phyloP scores from a whole-genome alignment of 2,329 filamentous ascomycete species.

The Decorospora gaudefroyi region DNA sequence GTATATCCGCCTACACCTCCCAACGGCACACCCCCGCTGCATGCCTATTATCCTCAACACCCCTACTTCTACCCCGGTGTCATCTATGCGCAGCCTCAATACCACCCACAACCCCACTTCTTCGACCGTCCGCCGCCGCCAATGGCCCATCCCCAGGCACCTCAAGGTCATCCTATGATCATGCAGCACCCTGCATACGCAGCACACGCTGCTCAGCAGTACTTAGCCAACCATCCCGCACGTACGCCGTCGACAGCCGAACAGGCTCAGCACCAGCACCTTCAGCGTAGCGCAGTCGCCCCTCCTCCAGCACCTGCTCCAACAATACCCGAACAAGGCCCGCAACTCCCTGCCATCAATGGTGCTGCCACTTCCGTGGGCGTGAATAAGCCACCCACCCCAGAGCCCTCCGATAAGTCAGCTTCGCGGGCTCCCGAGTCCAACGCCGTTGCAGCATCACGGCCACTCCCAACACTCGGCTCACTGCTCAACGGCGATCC shows the following conservation, averaged over 20 bases:
- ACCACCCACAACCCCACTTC: slow-evolving; percentile 33
- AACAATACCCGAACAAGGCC: slow-evolving; percentile 40
- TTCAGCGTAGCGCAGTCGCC: slow-evolving; percentile 38
- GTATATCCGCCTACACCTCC: slow-evolving; percentile 50
- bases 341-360: slow-evolving; percentile 45
- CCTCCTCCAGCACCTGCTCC: slow-evolving; percentile 26
- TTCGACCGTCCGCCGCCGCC: slow-evolving; percentile 48
- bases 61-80: slow-evolving; percentile 40
- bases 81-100: slow-evolving; percentile 41
- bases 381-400: slow-evolving; percentile 37
- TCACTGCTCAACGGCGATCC: slow-evolving; percentile 43
- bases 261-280: slow-evolving; percentile 46
- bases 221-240: slow-evolving; percentile 46
- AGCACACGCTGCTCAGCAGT: slow-evolving; percentile 41
- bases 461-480: slow-evolving; percentile 54
- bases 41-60: slow-evolving; percentile 45
- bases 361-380: slow-evolving; percentile 26
- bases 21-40: slow-evolving; percentile 50
- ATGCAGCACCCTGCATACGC: slow-evolving; percentile 36
- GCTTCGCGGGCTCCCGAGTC: slow-evolving; percentile 49
- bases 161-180: slow-evolving; percentile 36
- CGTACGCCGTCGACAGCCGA: slow-evolving; percentile 49
- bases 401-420: slow-evolving; percentile 48
- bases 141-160: slow-evolving; percentile 47
- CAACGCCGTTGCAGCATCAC: slow-evolving; percentile 33